Evolutionary conservation across 768 basidiomycete species (phyloP), one percentile per base, ranked within the genome.

Genomic region (Suillus discolor): DNA sequence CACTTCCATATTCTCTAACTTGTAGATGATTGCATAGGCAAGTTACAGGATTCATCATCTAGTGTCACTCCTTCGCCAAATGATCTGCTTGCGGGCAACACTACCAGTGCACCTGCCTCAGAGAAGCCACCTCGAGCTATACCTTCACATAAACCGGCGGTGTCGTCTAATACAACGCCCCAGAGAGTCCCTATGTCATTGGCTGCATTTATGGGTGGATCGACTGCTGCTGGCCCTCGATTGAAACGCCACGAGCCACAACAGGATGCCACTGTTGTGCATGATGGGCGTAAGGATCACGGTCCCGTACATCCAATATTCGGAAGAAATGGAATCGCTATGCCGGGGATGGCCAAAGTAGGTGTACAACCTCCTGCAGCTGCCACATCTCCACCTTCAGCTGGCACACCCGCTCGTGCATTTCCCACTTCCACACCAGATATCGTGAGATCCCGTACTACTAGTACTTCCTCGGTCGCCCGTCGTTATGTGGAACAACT

Each of bases 151-250:
- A 73, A 70, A 36, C 16, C 62, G 44, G 25, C 45, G 4, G 45
- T 68, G 53, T 57, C 66, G 18, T 62, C 66, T 6, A 68, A 69
- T 23, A 13, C 18, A 55, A 82, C 77, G 61, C 67, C 82, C 3
- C 11, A 28, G 25, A 60, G 12, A 42, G 80, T 84, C 49, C 80
- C 87, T 13, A 87, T 90, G 11, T 94, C 93, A 3, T 83, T 94
- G 34, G 92, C 93, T 0, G 84, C 89, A 2, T 92, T 94, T 74
- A 94, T 94, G 69, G 93, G 93, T 44, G 92, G 93, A 8, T 85
- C 82, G 34, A 60, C 25, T 6, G 92, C 89, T 16, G 84, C 86
- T 51, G 93, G 91, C 28, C 92, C 92, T 4, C 83, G 89, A 44
- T 82, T 94, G 51, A 93, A 85, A 68, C 85, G 82, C 65, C 91